Conservation (phyloP, 2,329 filamentous ascomycete species). For the Aspergillus ibericus region DNA sequence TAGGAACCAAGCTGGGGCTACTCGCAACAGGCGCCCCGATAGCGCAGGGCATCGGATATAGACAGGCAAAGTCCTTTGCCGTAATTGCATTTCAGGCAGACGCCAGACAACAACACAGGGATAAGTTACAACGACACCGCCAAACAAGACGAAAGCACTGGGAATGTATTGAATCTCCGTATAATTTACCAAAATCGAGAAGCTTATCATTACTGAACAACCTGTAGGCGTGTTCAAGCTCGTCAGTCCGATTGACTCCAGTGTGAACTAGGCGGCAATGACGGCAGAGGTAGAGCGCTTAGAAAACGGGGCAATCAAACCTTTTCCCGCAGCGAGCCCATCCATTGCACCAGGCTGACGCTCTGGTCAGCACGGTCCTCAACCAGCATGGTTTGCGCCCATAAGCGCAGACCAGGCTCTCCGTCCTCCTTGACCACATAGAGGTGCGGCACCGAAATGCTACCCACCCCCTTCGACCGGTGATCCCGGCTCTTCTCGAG, state of each 20-base stretch:
- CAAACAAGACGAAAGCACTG: slow-evolving; percentile 9
- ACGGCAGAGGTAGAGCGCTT: slow-evolving; percentile 10
- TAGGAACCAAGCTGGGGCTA: no score
- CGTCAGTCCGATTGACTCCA: slow-evolving; percentile 24
- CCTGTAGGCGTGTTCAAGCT: slow-evolving; percentile 27
- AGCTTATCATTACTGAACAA: slow-evolving; percentile 34
- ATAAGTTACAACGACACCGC: slow-evolving; percentile 1
- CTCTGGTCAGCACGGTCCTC: slow-evolving; percentile 95
- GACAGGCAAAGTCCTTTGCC: neutral
- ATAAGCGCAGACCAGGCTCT: slow-evolving; percentile 89
- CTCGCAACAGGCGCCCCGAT: no score
- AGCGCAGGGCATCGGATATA: neutral
- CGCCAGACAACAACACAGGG: neutral
- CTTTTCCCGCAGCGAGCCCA: slow-evolving; percentile 92
- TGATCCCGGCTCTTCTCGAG: slow-evolving; percentile 91
- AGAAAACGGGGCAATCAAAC: slow-evolving; percentile 52
- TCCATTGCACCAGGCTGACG: slow-evolving; percentile 89
- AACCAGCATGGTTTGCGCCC: slow-evolving; percentile 93
- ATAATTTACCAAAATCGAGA: slow-evolving; percentile 21
- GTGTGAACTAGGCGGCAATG: slow-evolving; percentile 9
- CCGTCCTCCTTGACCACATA: slow-evolving; percentile 95
- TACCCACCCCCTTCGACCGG: slow-evolving; percentile 81
- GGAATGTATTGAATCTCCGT: slow-evolving; percentile 25
- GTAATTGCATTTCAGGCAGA: neutral
- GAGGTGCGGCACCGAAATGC: slow-evolving; percentile 86